Conservation (phyloP, 495 filamentous ascomycete genomes). For the Glonium stellatum region DNA sequence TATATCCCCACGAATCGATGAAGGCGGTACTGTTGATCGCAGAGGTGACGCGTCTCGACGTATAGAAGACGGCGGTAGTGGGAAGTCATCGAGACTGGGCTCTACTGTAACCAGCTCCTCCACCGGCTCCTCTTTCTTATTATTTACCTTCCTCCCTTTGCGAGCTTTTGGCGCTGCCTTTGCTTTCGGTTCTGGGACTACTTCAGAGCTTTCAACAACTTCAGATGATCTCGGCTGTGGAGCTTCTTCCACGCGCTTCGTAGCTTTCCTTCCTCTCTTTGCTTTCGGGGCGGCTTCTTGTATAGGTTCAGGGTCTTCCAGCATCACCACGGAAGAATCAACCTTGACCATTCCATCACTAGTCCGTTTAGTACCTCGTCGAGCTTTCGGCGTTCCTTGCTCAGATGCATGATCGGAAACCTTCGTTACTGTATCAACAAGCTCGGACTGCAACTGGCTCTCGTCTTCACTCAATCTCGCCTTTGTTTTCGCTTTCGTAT, state of each 20-base stretch:
- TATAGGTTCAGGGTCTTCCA: conserved; percentile 13
- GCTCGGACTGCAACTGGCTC: conserved; percentile 15
- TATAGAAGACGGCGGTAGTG: neutral
- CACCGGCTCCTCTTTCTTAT: conserved; percentile 6
- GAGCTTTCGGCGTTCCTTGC: conserved; percentile 5
- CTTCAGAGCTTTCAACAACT: neutral
- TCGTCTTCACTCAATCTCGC: conserved; percentile 13
- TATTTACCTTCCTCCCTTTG: conserved; percentile 18
- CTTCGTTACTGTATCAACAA: neutral
- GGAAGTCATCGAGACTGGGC: conserved; percentile 5
- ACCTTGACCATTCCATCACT: conserved; percentile 21
- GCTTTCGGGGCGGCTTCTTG: conserved; percentile 10
- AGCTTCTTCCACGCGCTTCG: conserved; percentile 12
- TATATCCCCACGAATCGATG: neutral
- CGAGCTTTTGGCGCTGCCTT: conserved; percentile 20
- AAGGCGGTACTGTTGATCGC: neutral
- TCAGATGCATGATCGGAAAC: neutral
- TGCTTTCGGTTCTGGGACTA: neutral
- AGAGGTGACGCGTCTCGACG: neutral
- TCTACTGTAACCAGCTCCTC: conserved; percentile 3
- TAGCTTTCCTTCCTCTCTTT: conserved; percentile 19
- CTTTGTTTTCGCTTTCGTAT: neutral
- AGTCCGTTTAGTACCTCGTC: conserved; percentile 22
- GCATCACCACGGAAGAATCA: conserved; percentile 11
- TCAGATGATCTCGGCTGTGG: neutral